Evolutionary conservation across 2,329 filamentous ascomycete genomes (phyloP), one percentile per base, ranked within the genome.

Genomic region (Ophiostoma montium): DNA sequence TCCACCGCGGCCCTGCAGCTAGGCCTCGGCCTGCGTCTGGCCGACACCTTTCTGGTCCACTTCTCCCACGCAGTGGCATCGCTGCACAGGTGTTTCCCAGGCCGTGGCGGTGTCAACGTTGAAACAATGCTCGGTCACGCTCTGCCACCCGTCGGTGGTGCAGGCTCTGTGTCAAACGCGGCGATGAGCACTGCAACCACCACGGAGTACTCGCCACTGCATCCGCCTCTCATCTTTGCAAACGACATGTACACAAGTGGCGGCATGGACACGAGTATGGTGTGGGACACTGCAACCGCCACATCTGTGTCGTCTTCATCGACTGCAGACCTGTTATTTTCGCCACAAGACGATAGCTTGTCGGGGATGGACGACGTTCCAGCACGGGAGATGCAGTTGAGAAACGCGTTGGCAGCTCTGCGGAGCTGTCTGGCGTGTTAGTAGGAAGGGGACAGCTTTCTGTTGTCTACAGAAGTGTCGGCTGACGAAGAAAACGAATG

Each of bases 1-100:
- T 63, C 65, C 12, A 62, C 65, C 4, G 63, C 65, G 1, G 61
- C 62, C n/a, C 57, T 68, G 32, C 66, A 68, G 51, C 67, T 68
- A 62, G 67, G 62, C 11, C 58, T 69, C 18, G 67, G 66, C 3
- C 59, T 68, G 30, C 65, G 67, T 52, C 57, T 69, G n/a, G 66
- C 63, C 5, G 64, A 67, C 50, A 64, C 67, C 54, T 67, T 68
- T 38, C 58, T 69, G 13, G 57, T 55, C 30, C 60, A 63, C 30
- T 61, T 68, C 16, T 21, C 31, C 1, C 38, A 48, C 32, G 19
- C 35, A 3, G 16, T 50, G 12, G 44, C 39, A 15, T 9, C 18
- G 16, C 23, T 47, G 23, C 46, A 48, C 38, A 50, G 5, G 15
- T 44, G 33, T 39, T 48, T 50, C 23, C 10, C 36, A 19, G 3